Base-by-base conservation (phyloP, 2,329 filamentous ascomycete genomes). In the Hawksworthiomyces lignivorus region DNA sequence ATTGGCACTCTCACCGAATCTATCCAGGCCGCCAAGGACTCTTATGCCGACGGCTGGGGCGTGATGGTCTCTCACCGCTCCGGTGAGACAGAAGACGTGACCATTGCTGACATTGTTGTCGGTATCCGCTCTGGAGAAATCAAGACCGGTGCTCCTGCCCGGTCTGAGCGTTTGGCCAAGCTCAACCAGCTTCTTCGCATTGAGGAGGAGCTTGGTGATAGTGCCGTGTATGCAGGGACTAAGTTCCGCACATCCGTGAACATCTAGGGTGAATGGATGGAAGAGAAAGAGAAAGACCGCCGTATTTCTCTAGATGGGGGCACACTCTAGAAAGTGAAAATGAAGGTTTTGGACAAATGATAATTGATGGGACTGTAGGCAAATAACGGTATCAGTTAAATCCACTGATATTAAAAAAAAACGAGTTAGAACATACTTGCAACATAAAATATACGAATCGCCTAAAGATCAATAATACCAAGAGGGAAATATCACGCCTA, bases 151-250 rank as follows among this genome's bases (percentile, higher is more conserved):
- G 90, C 90, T 50, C 92, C 92, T 56, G 85, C 84, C 64, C 84
- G 92, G 62, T 96, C 90, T 57, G 92, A 98, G 80, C 89, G 92
- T 76, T 80, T 97, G 56, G 92, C 92, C 68, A 98, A 98, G 81
- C 86, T 98, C 64, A 98, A 98, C 85, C 92, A 98, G 78, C 95
- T 98, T 62, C 85, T 98, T 62, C 87, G 92, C 63, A 98, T 98
- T 58, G 92, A 98, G 80, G 92, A 98, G 76, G 92, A 98, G 78
- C 84, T 98, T 52, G 89, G 89, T 57, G 77, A 81, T 59, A 83
- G 92, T 59, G 92, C 90, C 56, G 62, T 97, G 69, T 98, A 90
- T 65, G 89, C 90, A 56, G 92, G 92, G 56, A 70, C 75, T 62
- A 88, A 87, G 63, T 98, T 97, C 87, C 85, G 90, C 73, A 88